Evolutionary conservation across 345 rosid genomes (phyloP).

Genomic region (Physaria fendleri): DNA sequence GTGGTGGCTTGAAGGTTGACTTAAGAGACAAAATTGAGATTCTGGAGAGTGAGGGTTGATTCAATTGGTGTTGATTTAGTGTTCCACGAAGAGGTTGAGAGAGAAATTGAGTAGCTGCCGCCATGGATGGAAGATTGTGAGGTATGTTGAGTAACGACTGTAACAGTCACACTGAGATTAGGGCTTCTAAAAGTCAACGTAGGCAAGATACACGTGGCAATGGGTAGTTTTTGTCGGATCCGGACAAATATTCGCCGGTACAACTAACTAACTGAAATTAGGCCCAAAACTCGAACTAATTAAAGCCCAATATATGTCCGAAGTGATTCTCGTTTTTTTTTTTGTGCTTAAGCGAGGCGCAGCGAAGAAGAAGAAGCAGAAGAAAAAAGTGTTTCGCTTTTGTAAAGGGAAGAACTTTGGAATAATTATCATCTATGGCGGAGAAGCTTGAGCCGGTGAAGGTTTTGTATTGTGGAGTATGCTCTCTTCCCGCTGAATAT

Average conservation of each 20-base stretch:
- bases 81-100: conserved; percentile 36
- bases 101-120: conserved; percentile 25
- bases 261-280: not conserved
- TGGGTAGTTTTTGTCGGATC: not conserved
- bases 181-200: conserved; percentile 11
- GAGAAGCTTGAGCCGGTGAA: conserved; percentile 68
- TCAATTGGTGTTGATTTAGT: conserved; percentile 27
- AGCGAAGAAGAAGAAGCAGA: not conserved
- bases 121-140: conserved; percentile 11
- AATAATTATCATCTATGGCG: conserved; percentile 37
- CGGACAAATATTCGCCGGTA: not conserved
- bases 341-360: no score
- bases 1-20: conserved; percentile 24
- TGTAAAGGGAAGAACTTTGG: not conserved
- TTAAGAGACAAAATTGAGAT: conserved; percentile 35
- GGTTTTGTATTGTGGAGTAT: conserved; percentile 67
- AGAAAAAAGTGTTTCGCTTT: not conserved
- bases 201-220: conserved; percentile 12
- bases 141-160: not conserved
- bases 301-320: conserved; percentile 20
- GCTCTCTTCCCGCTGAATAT: conserved; percentile 88
- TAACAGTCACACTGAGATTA: conserved; percentile 8
- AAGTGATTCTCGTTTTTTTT: not conserved
- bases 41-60: conserved; percentile 37
- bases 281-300: no score